Base-by-base conservation (phyloP, 108 stramenopile species). In the Conticribra guillardii region DNA sequence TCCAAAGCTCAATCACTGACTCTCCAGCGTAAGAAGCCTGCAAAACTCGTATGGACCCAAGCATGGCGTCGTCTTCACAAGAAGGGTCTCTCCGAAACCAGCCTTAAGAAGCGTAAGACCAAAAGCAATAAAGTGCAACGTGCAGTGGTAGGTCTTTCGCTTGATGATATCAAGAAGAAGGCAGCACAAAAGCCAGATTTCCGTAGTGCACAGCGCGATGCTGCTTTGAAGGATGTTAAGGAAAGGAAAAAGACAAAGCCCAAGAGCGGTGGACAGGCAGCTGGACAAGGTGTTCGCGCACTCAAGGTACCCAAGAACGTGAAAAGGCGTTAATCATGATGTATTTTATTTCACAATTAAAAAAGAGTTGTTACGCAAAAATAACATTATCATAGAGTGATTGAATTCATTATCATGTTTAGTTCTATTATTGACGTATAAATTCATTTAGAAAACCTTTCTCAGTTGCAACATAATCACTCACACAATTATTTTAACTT, bases 21-120 rank as follows among this genome's bases (percentile, higher is more conserved):
- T 59, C 73, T 94, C 54, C 97, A 99, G 81, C 82, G 97, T 61
- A 99, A 99, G 88, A 99, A 99, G 93, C 96, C 99, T 23, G 97
- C 98, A 53, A 99, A 99, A 85, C 93, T 99, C 54, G 96, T 96
- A 47, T 99, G 99, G 99, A 99, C 99, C 45, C 97, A 97, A 69
- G 93, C 92, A 2, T 99, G 99, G 99, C 91, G 99, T 69, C 94
- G 97, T 65, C 91, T 98, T 58, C 96, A 99, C 97, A 99, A 99
- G 91, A 99, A 99, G 96, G 89, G 90, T 49, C 83, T 93, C 44
- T 81, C 88, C 31, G 98, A 99, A 76, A 90, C 93, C 56, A 82
- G 87, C 79, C 60, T 80, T 26, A 92, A 96, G 83, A 96, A 97
- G 87, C 89, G 96, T 50, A 87, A 82, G 67, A 96, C 97, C 46